Evolutionary conservation across 1,284 basidiomycete genomes (phyloP), one percentile per base, ranked within the genome.

Genomic region (Ceraceosorus bombacis): DNA sequence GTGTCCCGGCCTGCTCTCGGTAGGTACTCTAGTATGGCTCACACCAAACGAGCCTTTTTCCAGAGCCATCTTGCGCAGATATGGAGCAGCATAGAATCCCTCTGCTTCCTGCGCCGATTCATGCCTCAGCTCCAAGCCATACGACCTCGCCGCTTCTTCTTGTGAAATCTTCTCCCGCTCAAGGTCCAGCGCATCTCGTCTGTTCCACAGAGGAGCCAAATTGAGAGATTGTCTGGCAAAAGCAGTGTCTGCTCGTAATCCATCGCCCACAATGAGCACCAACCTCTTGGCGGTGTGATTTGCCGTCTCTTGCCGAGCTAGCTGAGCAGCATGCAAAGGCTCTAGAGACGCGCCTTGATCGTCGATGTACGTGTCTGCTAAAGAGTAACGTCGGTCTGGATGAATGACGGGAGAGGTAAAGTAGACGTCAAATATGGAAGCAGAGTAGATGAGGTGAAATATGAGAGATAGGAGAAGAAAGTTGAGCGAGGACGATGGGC

Each of bases 1-100:
- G 58, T 81, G 90, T 6, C 90, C 90, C 2, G 90, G 90, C 36
- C 90, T 80, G 78, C 86, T 89, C 71, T 93, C 90, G 1, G 90
- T 93, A 10, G 90, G 90, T 2, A 93, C 89, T 51, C 85, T 82
- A 0, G 90, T 93, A 73, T 92, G 90, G 9, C 87, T 89, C 40
- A 93, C 81, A 2, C 90, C 90, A 78, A 86, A 92, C 1, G 85
- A 85, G 10, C 90, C 90, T 53, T 71, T 51, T 6, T 85, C 81
- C 5, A 78, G 78, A 66, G 88, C 83, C 0, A 83, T 81, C 52
- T 89, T 83, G 52, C 87, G 83, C 39, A 93, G 76, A 77, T 88
- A 82, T 0, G 90, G 90, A 2, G 89, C 90, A 13, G 88, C 73
- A 55, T 63, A 70, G 48, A 38, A 37, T 53, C 5, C 51, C 60